Conservation (phyloP, 495 filamentous ascomycete genomes). For the Daldinia concentrica region DNA sequence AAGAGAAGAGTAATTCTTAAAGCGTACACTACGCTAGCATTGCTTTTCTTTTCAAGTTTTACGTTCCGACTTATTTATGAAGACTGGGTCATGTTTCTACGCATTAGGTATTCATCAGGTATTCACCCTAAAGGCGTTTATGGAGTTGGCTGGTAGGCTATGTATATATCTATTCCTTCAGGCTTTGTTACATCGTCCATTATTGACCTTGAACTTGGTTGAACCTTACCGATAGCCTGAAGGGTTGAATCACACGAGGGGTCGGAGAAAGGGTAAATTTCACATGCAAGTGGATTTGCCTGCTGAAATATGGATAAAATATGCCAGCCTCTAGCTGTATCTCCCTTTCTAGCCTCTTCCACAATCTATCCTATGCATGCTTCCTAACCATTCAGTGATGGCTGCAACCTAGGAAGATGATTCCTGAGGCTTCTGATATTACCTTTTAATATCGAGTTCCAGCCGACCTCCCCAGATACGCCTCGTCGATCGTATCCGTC, state of each 20-base stretch:
- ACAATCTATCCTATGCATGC: background rate
- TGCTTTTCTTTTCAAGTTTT: conserved; percentile 1
- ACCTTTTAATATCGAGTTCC: background rate
- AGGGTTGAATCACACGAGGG: background rate
- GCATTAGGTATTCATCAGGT: no score
- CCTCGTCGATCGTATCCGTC: background rate
- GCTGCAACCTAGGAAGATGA: background rate
- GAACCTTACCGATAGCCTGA: background rate
- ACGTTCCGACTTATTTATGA: background rate
- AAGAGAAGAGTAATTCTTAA: conserved; percentile 42
- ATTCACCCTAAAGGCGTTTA: conserved; percentile 14
- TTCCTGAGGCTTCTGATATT: background rate
- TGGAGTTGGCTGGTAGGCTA: conserved; percentile 28
- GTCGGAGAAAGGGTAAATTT: background rate
- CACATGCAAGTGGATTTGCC: background rate
- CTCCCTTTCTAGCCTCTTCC: background rate
- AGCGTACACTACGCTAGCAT: no score
- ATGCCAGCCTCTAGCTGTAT: background rate
- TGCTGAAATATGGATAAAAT: background rate
- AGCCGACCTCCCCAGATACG: background rate
- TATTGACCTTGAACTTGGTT: background rate
- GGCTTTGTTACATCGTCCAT: background rate
- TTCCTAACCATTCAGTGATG: background rate
- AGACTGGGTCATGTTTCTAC: background rate
- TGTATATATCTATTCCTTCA: background rate